Evolutionary conservation across 306 rosid genomes (phyloP).

Genomic region (Psophocarpus tetragonolobus): DNA sequence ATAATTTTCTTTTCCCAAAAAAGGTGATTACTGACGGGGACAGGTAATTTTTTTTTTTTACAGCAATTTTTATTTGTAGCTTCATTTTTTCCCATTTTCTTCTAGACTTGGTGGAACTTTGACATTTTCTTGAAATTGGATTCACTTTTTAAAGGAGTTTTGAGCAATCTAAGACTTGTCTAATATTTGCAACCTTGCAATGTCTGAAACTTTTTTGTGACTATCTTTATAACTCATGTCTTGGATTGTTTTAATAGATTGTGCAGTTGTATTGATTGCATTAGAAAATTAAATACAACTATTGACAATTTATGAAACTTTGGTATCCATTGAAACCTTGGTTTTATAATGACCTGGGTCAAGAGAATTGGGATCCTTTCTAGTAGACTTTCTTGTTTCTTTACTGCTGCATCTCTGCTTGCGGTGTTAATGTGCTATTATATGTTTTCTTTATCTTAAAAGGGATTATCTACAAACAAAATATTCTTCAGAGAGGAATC

Average conservation of each 20-base stretch:
- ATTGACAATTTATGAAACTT: constrained; percentile 20
- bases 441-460: constrained; percentile 40
- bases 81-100: constrained; percentile 10
- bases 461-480: constrained; percentile 82
- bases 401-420: constrained; percentile 26
- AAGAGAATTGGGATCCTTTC: constrained; percentile 22
- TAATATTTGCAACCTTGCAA: not conserved
- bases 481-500: constrained; percentile 63
- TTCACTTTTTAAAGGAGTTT: constrained; percentile 3
- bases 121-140: constrained; percentile 4
- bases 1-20: constrained; percentile 50
- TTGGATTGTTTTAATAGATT: not conserved
- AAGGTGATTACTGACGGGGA: constrained; percentile 59
- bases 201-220: not conserved
- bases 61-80: not conserved
- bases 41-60: constrained; percentile 46
- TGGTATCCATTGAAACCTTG: constrained; percentile 12
- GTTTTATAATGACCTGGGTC: constrained; percentile 2
- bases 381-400: not conserved
- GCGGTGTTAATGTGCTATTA: not conserved
- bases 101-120: not conserved
- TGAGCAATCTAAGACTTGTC: constrained; percentile 8
- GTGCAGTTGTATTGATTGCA: not conserved
- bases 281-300: constrained; percentile 17
- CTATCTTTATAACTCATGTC: not conserved